These are phyloP conservation scores for Periconia macrospinosa DNA, from an alignment of 2,329 filamentous ascomycete genomes.

Conservation along the genomic window DNA sequence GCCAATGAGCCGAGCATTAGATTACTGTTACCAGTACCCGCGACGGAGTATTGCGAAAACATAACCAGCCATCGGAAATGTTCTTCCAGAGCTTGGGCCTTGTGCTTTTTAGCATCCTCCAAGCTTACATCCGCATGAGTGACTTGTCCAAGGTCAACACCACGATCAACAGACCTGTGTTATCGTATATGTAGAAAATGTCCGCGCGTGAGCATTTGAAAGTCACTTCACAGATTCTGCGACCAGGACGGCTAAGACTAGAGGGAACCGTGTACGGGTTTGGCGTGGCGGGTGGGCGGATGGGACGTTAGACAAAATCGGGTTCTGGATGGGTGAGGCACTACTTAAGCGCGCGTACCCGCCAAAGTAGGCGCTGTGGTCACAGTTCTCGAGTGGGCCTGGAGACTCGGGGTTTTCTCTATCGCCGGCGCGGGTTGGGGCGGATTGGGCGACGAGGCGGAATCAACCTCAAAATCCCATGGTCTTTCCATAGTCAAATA, in stretches of 20 bases:
- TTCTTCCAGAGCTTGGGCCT: constrained; percentile 89
- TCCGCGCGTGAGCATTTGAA: constrained; percentile 97
- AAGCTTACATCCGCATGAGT: constrained; percentile 85
- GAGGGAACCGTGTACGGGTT: constrained; percentile 41
- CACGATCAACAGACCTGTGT: constrained; percentile 94
- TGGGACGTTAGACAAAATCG: constrained; percentile 24
- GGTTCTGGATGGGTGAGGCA: constrained; percentile 39
- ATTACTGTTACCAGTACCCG: constrained; percentile 48
- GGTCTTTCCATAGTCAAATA: too few species aligned
- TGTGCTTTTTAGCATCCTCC: constrained; percentile 82
- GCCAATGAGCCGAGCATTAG: constrained; percentile 46
- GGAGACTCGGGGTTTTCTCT: constrained; percentile 48
- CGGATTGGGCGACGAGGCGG: too few species aligned
- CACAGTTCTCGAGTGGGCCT: constrained; percentile 61
- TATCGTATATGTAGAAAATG: constrained; percentile 95
- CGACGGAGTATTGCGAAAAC: constrained; percentile 70
- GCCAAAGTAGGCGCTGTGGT: constrained; percentile 40
- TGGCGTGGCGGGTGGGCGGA: constrained; percentile 19
- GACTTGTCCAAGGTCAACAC: constrained; percentile 92
- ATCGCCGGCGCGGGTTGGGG: too few species aligned
- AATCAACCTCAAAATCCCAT: too few species aligned
- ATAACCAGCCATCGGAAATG: constrained; percentile 99
- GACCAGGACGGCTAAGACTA: constrained; percentile 31
- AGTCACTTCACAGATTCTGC: constrained; percentile 76
- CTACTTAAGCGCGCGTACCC: constrained; percentile 43